phyloP scores from a whole-genome alignment of 2,329 filamentous ascomycete species.

The Verticillium alfalfae region DNA sequence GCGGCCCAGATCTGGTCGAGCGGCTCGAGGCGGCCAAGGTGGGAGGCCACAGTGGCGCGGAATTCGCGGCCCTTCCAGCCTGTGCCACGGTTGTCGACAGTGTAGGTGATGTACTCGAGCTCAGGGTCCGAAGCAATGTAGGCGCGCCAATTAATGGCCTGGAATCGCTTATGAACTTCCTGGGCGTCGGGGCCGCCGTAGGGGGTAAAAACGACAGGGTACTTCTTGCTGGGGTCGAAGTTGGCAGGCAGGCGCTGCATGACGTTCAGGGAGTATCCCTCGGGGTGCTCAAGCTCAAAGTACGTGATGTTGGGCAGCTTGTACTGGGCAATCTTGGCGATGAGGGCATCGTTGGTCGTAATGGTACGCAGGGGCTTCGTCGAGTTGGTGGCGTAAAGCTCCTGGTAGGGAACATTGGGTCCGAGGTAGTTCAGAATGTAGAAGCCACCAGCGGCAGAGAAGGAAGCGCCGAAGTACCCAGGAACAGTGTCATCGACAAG shows the following conservation, averaged over 20 bases:
- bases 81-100: slow-evolving; percentile 64
- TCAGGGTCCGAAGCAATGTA: slow-evolving; percentile 65
- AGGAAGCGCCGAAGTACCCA: slow-evolving; percentile 59
- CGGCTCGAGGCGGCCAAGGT: slow-evolving; percentile 59
- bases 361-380: slow-evolving; percentile 48
- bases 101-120: slow-evolving; percentile 62
- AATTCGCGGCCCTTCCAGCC: slow-evolving; percentile 59
- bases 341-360: slow-evolving; percentile 53
- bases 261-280: slow-evolving; percentile 57
- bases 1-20: slow-evolving; percentile 65
- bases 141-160: slow-evolving; percentile 49
- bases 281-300: slow-evolving; percentile 56
- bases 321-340: slow-evolving; percentile 49
- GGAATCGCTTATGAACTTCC: slow-evolving; percentile 52
- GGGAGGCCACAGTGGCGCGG: slow-evolving; percentile 50
- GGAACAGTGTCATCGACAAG: slow-evolving; percentile 56
- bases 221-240: slow-evolving; percentile 57
- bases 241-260: slow-evolving; percentile 60
- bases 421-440: slow-evolving; percentile 62
- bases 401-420: slow-evolving; percentile 64
- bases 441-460: slow-evolving; percentile 56
- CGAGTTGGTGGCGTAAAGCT: slow-evolving; percentile 55
- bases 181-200: slow-evolving; percentile 65
- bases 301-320: slow-evolving; percentile 60
- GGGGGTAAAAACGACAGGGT: slow-evolving; percentile 61